Percentiles rank a stretch among this genome's conserved stretches.
Evolutionary conservation across 768 basidiomycete species (phyloP).

Genomic region (Boletus rubescentipes): DNA sequence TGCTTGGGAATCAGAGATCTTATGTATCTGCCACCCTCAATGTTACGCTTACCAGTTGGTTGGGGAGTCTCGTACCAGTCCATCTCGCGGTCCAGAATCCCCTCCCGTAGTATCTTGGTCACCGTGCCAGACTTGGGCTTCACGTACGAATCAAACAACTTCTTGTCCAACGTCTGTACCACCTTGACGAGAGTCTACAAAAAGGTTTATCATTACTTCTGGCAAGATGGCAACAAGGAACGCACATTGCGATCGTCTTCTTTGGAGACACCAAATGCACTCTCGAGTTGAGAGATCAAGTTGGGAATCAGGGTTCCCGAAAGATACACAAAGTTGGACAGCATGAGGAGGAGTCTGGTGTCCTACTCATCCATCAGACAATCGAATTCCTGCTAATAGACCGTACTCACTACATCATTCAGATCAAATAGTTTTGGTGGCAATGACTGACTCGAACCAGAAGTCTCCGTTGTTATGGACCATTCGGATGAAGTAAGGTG

Average conservation of each 20-base stretch:
- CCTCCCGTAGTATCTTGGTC: constrained; percentile 65
- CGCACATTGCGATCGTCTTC: constrained; percentile 69
- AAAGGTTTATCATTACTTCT: not conserved
- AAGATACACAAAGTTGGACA: constrained; percentile 85
- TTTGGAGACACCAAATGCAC: constrained; percentile 68
- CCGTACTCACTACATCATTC: constrained; percentile 53
- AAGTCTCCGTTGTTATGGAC: constrained; percentile 28
- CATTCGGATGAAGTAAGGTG: constrained; percentile 74
- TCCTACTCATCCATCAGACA: constrained; percentile 51
- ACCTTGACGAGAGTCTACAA: constrained; percentile 70
- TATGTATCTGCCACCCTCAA: not conserved
- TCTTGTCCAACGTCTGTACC: constrained; percentile 81
- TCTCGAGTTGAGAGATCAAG: constrained; percentile 80
- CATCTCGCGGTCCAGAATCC: constrained; percentile 77
- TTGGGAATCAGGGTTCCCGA: constrained; percentile 67
- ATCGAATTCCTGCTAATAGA: not conserved
- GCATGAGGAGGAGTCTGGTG: constrained; percentile 79
- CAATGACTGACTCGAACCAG: constrained; percentile 15
- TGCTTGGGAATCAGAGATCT: constrained; percentile 29
- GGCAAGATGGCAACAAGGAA: not conserved
- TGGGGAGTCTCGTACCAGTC: constrained; percentile 96
- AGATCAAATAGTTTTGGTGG: constrained; percentile 48
- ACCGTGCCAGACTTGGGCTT: constrained; percentile 77
- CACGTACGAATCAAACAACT: constrained; percentile 84
- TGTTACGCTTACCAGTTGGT: constrained; percentile 66